Evolutionary conservation across 352 stramenopile species (phyloP), one percentile per base, ranked within the genome.

Genomic region (Thraustotheca clavata): DNA sequence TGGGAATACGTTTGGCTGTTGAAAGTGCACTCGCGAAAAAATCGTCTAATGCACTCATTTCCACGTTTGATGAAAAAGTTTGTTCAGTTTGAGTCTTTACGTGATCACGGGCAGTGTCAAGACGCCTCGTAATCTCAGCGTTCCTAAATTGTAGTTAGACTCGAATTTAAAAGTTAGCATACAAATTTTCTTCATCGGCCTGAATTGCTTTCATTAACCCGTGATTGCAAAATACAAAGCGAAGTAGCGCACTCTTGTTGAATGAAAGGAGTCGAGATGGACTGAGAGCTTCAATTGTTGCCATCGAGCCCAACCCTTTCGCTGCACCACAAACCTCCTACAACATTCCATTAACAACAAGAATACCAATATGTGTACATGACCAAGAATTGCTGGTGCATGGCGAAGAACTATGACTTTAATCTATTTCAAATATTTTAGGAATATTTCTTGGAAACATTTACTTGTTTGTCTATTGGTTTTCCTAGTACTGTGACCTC

Each of bases 301-400:
- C 24, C 32, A 46, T 9, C 35, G 57, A 40, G 22, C 43, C 31
- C 43, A 52, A 52, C 9, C n/a, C 14, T 29, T 54, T 65, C 29
- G 22, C 11, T 4, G 38, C 18, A 29, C 20, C 33, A 33, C 57
- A 65, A n/a, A 33, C 38, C 32, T 65, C 57, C 57, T 65, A 55
- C 24, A 32, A 3, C 14, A 49, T 29, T 76, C 14, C 71, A 20
- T 65, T 76, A 38, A 71, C 87, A 26, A 60, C 71, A 22, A 18
- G 22, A 16, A 49, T 41, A 33, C 33, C 31, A 86, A 73, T 1
- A 71, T 75, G 11, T 70, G 71, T 70, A 89, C 81, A 34, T 91
- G 79, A 16, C 78, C 80, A 59, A 91, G 84, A n/a, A 88, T 73
- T 0, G 82, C 75, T n/a, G 82, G 82, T 4, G 79, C 75, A 36